Base-by-base conservation (phyloP, 2,329 filamentous ascomycete genomes). In the Tothia fuscella region DNA sequence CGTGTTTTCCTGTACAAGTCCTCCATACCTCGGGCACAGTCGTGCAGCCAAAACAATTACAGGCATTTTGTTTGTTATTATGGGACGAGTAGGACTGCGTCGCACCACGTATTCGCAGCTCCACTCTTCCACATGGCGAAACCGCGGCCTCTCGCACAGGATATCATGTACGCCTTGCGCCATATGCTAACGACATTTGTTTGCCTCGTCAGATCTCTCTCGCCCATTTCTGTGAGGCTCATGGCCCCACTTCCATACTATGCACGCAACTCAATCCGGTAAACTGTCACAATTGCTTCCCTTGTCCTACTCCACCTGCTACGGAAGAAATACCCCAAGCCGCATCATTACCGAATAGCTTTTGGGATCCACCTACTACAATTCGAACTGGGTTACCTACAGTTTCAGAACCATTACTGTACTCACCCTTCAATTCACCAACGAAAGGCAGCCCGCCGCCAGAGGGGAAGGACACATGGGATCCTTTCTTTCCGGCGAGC, bases 191-290 rank as follows among this genome's bases (percentile, higher is more conserved):
- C n/a, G n/a, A n/a, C n/a, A n/a, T n/a, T n/a, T n/a, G n/a, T n/a
- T n/a, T n/a, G n/a, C n/a, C n/a, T n/a, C n/a, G n/a, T 12, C 51
- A 76, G 72, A 67, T 76, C 54, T 75, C 72, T 52, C 66, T 76
- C 48, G 74, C 72, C 49, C 72, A 76, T 60, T 76, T 76, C 56
- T 76, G 72, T 59, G 72, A 76, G 61, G 63, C 72, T 57, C 71
- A 76, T 66, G 72, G 72, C 55, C 72, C 72, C 14, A 76, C 72
- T 40, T 74, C 71, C 43, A 74, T 76, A 56, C 70, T 76, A 49
- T 76, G 72, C 57, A 76, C 72, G 45, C 72, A 76, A 55, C 68
- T 73, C 48, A 61, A 70, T 37, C 70, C 70, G 12, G 62, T 71
- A 44, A 62, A 70, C 43, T 76, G 72, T 52, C 56, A 60, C 35